Conservation (phyloP, 768 basidiomycete species). For the Auricularia heimuer region DNA sequence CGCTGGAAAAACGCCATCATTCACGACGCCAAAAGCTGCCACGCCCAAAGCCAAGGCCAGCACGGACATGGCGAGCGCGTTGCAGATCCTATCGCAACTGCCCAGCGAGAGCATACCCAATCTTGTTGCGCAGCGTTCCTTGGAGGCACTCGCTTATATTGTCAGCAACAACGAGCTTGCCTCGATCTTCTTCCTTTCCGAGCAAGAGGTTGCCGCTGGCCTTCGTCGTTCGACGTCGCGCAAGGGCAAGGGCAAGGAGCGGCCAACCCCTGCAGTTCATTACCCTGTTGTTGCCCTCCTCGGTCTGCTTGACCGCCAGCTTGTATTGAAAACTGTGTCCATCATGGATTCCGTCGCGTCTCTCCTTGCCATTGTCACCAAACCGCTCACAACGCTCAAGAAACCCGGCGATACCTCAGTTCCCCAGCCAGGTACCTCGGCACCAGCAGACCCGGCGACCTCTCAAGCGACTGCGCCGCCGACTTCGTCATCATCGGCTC, state of each 20-base stretch:
- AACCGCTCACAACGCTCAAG: slow-evolving; percentile 61
- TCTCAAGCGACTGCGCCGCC: slow-evolving; percentile 8
- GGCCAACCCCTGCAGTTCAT: slow-evolving; percentile 66
- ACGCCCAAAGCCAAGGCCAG: slow-evolving; percentile 56
- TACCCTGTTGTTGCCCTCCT: slow-evolving; percentile 88
- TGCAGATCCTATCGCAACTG: slow-evolving; percentile 37
- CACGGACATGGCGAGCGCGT: slow-evolving; percentile 29
- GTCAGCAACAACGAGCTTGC: slow-evolving; percentile 77
- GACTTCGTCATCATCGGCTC: background rate
- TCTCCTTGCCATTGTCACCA: slow-evolving; percentile 80
- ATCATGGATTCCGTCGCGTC: slow-evolving; percentile 91
- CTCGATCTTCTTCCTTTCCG: slow-evolving; percentile 88
- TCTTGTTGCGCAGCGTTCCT: slow-evolving; percentile 85
- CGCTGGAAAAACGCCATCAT: slow-evolving; percentile 19
- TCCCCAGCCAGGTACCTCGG: slow-evolving; percentile 3
- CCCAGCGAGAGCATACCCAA: slow-evolving; percentile 82
- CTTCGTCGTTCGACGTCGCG: slow-evolving; percentile 58
- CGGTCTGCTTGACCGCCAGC: slow-evolving; percentile 77
- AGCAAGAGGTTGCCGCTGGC: slow-evolving; percentile 83
- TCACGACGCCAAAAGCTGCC: slow-evolving; percentile 28
- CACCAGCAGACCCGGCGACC: slow-evolving; percentile 13
- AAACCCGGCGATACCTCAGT: slow-evolving; percentile 14
- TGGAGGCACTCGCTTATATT: slow-evolving; percentile 84
- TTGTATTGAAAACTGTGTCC: slow-evolving; percentile 74
- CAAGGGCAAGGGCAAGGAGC: slow-evolving; percentile 96